A percentile compares a stretch with the other conserved stretches of the same genome.
Conservation (phyloP, 768 basidiomycete species). For the Auriculariales sp. region DNA sequence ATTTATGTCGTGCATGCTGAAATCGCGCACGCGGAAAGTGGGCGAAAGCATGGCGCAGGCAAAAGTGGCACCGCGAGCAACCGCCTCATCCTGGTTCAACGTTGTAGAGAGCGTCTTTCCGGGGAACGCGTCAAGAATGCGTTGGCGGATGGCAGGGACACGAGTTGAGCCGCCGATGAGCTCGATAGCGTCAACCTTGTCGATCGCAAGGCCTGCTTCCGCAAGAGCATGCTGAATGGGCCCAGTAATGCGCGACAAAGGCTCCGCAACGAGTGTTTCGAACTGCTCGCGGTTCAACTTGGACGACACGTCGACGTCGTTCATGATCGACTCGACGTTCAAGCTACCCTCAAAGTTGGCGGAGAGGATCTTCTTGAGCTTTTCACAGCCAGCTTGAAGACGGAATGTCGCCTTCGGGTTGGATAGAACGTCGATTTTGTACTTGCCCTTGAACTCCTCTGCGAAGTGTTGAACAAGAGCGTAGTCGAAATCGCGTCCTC, state of each 20-base stretch:
- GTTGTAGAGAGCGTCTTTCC: constrained; percentile 81
- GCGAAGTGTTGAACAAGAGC: constrained; percentile 83
- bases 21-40: constrained; percentile 95
- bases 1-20: constrained; percentile 74
- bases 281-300: constrained; percentile 71
- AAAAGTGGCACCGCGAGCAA: constrained; percentile 92
- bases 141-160: constrained; percentile 78
- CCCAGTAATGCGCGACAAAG: constrained; percentile 61
- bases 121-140: constrained; percentile 71
- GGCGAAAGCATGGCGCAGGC: constrained; percentile 95
- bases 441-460: constrained; percentile 85
- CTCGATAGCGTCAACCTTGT: constrained; percentile 83
- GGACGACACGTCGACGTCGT: constrained; percentile 85
- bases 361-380: constrained; percentile 90
- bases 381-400: constrained; percentile 75
- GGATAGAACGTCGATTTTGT: constrained; percentile 90
- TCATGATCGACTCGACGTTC: constrained; percentile 92
- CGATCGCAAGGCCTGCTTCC: constrained; percentile 66
- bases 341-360: constrained; percentile 83
- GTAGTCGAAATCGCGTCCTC: constrained; percentile 92
- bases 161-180: constrained; percentile 89
- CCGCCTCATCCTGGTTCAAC: constrained; percentile 95
- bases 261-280: constrained; percentile 58
- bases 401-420: constrained; percentile 92
- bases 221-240: constrained; percentile 69